phyloP scores from a whole-genome alignment of 106 monocot species.

The Dioscorea zingiberensis region DNA sequence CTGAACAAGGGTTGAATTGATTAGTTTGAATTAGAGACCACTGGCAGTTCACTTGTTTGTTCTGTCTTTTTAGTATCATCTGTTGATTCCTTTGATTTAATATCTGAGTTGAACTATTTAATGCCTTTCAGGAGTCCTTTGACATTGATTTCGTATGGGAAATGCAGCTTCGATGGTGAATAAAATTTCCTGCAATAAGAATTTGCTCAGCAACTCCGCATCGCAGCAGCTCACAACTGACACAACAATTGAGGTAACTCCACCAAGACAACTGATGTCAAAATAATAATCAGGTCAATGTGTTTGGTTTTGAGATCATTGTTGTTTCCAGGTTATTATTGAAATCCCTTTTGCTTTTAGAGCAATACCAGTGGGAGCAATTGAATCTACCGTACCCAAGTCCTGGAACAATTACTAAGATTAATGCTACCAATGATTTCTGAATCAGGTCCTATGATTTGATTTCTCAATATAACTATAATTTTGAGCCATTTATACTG shows the following conservation, averaged over 20 bases:
- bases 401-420: conserved; percentile 70
- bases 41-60: neutral
- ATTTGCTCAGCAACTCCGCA: conserved; percentile 21
- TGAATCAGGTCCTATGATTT: neutral
- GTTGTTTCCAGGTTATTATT: conserved; percentile 52
- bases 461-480: neutral
- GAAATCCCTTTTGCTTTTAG: conserved; percentile 80
- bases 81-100: neutral
- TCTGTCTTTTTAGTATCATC: neutral
- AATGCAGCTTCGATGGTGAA: conserved; percentile 99
- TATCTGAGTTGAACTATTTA: conserved; percentile 33
- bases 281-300: neutral
- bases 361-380: conserved; percentile 54
- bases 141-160: conserved; percentile 83
- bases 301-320: conserved; percentile 1
- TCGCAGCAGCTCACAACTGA: conserved; percentile 63
- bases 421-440: conserved; percentile 86
- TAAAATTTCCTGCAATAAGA: conserved; percentile 56
- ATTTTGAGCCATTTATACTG: neutral
- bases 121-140: conserved; percentile 78
- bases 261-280: neutral
- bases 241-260: conserved; percentile 69
- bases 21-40: neutral
- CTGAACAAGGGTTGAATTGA: neutral
- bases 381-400: conserved; percentile 76